These are phyloP conservation scores for Coemansia sp. DNA, from an alignment of 192 early-diverging fungal species.

Conservation along the genomic window DNA sequence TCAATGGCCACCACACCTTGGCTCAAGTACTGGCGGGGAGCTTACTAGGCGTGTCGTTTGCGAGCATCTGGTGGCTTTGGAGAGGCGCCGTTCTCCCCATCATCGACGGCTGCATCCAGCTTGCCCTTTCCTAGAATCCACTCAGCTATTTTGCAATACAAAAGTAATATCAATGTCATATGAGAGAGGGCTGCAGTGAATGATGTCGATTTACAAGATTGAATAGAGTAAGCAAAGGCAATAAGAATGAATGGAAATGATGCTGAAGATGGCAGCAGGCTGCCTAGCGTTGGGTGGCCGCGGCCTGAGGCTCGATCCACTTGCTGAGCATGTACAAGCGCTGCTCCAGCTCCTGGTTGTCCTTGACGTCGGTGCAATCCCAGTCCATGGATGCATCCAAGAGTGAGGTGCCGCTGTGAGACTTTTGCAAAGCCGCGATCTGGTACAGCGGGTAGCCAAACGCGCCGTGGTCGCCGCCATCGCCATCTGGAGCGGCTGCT, in stretches of 20 bases:
- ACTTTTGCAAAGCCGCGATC: slow-evolving; percentile 42
- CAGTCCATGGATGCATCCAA: slow-evolving; percentile 49
- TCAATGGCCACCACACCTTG: slow-evolving; percentile 39
- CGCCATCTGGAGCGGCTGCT: neutral
- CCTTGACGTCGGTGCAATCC: slow-evolving; percentile 53
- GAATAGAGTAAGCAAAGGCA: neutral
- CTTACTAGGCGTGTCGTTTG: slow-evolving; percentile 23
- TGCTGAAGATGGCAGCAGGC: neutral
- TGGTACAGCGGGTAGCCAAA: slow-evolving; percentile 56
- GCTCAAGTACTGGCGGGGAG: slow-evolving; percentile 40
- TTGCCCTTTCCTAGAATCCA: neutral
- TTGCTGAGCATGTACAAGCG: slow-evolving; percentile 54
- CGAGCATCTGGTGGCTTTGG: slow-evolving; percentile 27
- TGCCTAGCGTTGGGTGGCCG: slow-evolving; percentile 9
- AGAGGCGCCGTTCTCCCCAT: neutral
- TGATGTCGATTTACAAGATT: slow-evolving; percentile 9
- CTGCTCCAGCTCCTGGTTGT: slow-evolving; percentile 58
- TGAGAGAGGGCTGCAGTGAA: neutral
- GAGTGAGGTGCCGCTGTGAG: slow-evolving; percentile 19
- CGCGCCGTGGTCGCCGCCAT: slow-evolving; percentile 15
- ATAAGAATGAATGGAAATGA: neutral
- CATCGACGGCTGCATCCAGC: slow-evolving; percentile 2
- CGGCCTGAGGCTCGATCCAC: slow-evolving; percentile 45
- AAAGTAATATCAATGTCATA: neutral
- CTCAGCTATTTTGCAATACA: neutral